Percentiles rank a stretch among this genome's conserved stretches.
Conservation (phyloP, 768 basidiomycete species). For the Nevesoporus exiguus region DNA sequence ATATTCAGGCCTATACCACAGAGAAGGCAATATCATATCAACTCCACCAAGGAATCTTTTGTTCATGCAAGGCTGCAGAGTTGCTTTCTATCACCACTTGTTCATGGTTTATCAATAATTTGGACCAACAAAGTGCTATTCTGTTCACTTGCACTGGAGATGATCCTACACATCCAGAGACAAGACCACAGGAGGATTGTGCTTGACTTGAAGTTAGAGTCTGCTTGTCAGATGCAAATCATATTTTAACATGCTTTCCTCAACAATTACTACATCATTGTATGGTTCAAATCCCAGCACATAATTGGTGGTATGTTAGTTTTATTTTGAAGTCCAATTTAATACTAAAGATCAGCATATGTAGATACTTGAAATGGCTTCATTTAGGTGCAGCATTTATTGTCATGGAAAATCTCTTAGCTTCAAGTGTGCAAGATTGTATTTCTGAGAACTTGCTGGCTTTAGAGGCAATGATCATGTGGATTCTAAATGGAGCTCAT, state of each 20-base stretch:
- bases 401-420: background rate
- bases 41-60: conserved; percentile 4
- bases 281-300: background rate
- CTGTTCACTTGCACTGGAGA: background rate
- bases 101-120: background rate
- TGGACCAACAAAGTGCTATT: background rate
- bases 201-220: conserved; percentile 5
- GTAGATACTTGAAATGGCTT: conserved; percentile 7
- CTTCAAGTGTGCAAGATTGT: background rate
- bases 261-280: background rate
- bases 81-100: background rate
- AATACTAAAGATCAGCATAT: background rate
- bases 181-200: background rate
- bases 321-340: background rate
- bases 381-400: background rate
- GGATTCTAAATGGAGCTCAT: conserved; percentile 4
- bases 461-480: background rate
- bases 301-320: background rate
- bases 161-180: too few species aligned
- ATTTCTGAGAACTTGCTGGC: background rate
- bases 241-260: background rate
- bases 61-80: background rate
- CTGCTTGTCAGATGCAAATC: background rate
- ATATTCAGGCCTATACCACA: conserved; percentile 8
- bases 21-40: conserved; percentile 11